Evolutionary conservation across 805 yeast species (phyloP), one percentile per base, ranked within the genome.

Genomic region (Ogataea henricii): DNA sequence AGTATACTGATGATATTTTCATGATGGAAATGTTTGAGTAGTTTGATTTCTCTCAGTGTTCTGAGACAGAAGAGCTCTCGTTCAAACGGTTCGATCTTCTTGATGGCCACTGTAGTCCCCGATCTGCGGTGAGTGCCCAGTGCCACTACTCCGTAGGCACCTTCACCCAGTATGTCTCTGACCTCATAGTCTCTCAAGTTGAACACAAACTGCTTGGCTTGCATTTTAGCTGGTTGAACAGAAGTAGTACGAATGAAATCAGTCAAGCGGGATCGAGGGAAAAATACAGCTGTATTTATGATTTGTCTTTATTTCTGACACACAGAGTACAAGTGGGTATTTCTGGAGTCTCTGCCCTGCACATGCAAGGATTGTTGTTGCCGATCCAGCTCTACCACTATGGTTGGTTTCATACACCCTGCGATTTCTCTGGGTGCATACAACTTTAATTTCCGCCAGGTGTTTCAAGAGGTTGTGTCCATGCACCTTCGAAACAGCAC

Each of bases 101-200:
- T 87, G 49, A 87, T 86, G 1, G 95, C 95, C 2, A 87, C 94
- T 1, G 78, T 74, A 16, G 78, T 75, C 0, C 59, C 53, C 1
- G 87, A 73, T 10, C 85, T 83, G 49, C 72, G 73, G 56, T 85
- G 89, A 9, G 74, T 63, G 0, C 90, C 94, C 3, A 82, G 74
- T 40, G 87, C 85, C 4, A 87, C 95, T 2, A 85, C 76, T 0
- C 95, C 94, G 56, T 87, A 87, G 0, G 94, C 90, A 1, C 95
- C 95, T 63, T 85, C 88, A 4, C 95, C 95, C 5, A 87, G 69
- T 4, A 84, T 70, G 48, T 79, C 81, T 16, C 71, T 69, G 6
- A 86, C 76, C 50, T 79, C 79, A 60, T 81, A 87, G 54, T 78
- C 80, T 40, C 78, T 75, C 13, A 86, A 78, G 56, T 83, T 83